Evolutionary conservation across 2,329 filamentous ascomycete species (phyloP).

Genomic region (Phoma herbarum): DNA sequence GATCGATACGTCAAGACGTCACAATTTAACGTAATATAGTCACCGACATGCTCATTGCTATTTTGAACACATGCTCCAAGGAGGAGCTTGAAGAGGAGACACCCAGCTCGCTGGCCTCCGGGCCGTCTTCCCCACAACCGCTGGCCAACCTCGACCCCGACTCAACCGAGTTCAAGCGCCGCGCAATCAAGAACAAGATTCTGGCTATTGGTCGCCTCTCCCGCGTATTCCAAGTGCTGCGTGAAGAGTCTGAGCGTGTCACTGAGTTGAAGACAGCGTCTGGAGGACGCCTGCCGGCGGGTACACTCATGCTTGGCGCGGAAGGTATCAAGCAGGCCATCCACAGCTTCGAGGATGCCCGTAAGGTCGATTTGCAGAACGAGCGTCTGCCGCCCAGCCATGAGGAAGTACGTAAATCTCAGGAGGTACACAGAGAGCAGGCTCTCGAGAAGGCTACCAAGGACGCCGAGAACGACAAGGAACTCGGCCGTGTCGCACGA

Average conservation of each 20-base stretch:
- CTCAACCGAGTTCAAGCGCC: conserved; percentile 90
- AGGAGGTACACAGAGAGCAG: conserved; percentile 79
- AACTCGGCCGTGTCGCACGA: conserved; percentile 84
- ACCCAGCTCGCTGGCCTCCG: conserved; percentile 74
- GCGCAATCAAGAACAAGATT: conserved; percentile 99
- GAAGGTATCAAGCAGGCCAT: conserved; percentile 99
- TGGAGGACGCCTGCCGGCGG: conserved; percentile 89
- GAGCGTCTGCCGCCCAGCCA: conserved; percentile 91
- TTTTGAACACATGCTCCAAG: conserved; percentile 98
- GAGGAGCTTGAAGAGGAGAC: conserved; percentile 92
- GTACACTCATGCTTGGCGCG: conserved; percentile 96
- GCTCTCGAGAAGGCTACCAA: conserved; percentile 85
- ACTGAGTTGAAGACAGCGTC: conserved; percentile 97
- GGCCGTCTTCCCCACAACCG: conserved; percentile 75
- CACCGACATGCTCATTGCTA: conserved; percentile 98
- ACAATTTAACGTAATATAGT: conserved; percentile 59
- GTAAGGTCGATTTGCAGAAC: conserved; percentile 97
- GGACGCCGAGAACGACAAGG: conserved; percentile 91
- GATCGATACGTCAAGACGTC: fast-evolving
- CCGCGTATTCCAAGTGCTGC: conserved; percentile 96
- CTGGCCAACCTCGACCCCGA: conserved; percentile 74
- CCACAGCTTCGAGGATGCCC: conserved; percentile 93
- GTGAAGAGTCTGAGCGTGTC: conserved; percentile 95
- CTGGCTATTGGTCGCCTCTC: conserved; percentile 95
- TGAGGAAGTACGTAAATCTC: conserved; percentile 87